These are phyloP conservation scores for Penicillium alfredii DNA, from an alignment of 495 filamentous ascomycete species.

Conservation along the genomic window DNA sequence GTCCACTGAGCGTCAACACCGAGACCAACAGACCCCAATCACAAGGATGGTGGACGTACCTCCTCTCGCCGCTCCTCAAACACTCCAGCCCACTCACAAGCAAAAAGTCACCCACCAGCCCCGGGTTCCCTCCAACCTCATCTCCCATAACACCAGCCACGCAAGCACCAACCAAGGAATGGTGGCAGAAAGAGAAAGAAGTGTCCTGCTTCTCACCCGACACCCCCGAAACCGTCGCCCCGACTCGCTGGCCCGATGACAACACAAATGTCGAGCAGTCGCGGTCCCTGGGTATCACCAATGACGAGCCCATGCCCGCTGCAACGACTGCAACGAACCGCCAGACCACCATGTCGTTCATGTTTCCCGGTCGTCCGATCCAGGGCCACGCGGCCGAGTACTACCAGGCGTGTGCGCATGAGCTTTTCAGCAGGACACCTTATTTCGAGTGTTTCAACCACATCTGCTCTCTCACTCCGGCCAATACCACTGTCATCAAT, in stretches of 20 bases:
- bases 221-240: conserved; percentile 12
- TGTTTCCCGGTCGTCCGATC: conserved; percentile 25
- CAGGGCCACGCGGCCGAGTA: conserved; percentile 47
- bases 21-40: conserved; percentile 53
- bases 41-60: conserved; percentile 83
- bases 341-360: conserved; percentile 18
- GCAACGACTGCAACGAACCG: conserved; percentile 3
- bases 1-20: conserved; percentile 35
- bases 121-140: conserved; percentile 27
- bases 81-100: conserved; percentile 33
- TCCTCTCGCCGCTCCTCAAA: conserved; percentile 68
- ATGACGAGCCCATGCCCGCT: neutral
- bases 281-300: conserved; percentile 5
- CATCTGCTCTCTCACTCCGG: conserved; percentile 38
- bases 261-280: conserved; percentile 16
- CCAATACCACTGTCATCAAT: neutral
- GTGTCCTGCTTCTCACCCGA: conserved; percentile 35
- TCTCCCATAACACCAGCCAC: conserved; percentile 24
- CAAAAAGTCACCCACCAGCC: conserved; percentile 24
- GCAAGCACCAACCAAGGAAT: conserved; percentile 24
- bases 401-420: conserved; percentile 48
- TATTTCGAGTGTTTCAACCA: conserved; percentile 49
- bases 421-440: conserved; percentile 41
- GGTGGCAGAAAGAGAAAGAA: conserved; percentile 41
- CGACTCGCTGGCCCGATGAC: conserved; percentile 15